These are phyloP conservation scores for Jaltomata sinuosa DNA, from an alignment of 257 asterid species.

Conservation along the genomic window DNA sequence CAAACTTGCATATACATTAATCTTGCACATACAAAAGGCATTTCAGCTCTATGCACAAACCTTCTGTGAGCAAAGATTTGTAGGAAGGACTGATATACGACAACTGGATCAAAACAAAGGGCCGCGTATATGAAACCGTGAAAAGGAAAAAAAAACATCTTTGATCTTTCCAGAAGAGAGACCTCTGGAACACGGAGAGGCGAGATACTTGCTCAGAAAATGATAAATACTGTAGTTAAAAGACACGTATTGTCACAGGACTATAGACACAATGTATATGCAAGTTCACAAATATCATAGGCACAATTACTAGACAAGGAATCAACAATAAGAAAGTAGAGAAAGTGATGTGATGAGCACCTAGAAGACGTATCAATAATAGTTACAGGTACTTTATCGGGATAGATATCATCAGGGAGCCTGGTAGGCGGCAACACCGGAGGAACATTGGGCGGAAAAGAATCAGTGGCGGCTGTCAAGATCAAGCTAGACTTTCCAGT, in stretches of 20 bases:
- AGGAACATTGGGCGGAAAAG: slow-evolving; percentile 55
- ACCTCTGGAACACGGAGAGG: background rate
- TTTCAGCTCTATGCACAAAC: background rate
- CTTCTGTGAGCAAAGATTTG: background rate
- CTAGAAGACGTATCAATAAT: slow-evolving; percentile 93
- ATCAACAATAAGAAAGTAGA: background rate
- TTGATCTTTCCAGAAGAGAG: background rate
- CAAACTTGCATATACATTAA: background rate
- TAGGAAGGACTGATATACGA: background rate
- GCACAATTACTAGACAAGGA: background rate
- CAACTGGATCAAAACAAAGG: background rate
- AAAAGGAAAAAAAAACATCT: background rate
- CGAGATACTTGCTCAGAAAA: background rate
- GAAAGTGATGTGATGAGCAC: slow-evolving; percentile 10
- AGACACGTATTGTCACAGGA: background rate
- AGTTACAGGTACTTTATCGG: slow-evolving; percentile 87
- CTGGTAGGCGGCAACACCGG: slow-evolving; percentile 84
- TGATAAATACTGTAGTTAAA: background rate
- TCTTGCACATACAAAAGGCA: background rate
- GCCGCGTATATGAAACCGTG: background rate
- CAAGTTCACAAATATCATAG: background rate
- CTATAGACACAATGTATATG: background rate
- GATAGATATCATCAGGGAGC: slow-evolving; percentile 85
- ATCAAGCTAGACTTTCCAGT: slow-evolving; percentile 93
- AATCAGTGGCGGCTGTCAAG: slow-evolving; percentile 75